Conservation (phyloP, 192 early-diverging fungal species). For the Coemansia sp. region DNA sequence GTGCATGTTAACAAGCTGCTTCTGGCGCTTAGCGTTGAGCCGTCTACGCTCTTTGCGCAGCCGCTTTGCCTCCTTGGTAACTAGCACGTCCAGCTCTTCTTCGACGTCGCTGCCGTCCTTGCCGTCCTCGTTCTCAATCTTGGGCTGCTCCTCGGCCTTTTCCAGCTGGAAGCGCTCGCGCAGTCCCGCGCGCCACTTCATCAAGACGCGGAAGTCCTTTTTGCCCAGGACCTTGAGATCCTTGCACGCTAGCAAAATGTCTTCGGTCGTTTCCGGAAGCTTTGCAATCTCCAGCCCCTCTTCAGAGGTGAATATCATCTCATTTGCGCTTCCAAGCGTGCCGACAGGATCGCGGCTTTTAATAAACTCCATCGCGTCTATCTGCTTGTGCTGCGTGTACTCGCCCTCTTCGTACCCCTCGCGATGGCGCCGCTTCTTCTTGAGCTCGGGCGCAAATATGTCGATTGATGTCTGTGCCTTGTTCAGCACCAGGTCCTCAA, state of each 20-base stretch:
- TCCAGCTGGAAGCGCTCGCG: constrained; percentile 58
- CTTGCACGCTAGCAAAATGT: constrained; percentile 74
- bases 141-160: constrained; percentile 42
- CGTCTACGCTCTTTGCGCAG: constrained; percentile 60
- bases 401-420: constrained; percentile 98
- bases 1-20: constrained; percentile 72
- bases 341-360: constrained; percentile 72
- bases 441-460: constrained; percentile 84
- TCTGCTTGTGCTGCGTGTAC: constrained; percentile 79
- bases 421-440: constrained; percentile 83
- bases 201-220: constrained; percentile 86
- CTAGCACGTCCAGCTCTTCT: constrained; percentile 51
- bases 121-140: constrained; percentile 42
- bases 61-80: constrained; percentile 43
- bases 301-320: constrained; percentile 71
- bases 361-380: constrained; percentile 79
- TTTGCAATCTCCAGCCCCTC: constrained; percentile 57
- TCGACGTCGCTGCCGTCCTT: constrained; percentile 47
- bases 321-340: constrained; percentile 74
- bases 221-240: constrained; percentile 94
- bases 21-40: constrained; percentile 66
- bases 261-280: constrained; percentile 72
- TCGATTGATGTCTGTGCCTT: constrained; percentile 59
- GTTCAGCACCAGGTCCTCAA: constrained; percentile 82
- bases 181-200: constrained; percentile 84